Evolutionary conservation across 2,329 filamentous ascomycete genomes (phyloP), one percentile per base, ranked within the genome.

Genomic region (Diaporthe nobilis): DNA sequence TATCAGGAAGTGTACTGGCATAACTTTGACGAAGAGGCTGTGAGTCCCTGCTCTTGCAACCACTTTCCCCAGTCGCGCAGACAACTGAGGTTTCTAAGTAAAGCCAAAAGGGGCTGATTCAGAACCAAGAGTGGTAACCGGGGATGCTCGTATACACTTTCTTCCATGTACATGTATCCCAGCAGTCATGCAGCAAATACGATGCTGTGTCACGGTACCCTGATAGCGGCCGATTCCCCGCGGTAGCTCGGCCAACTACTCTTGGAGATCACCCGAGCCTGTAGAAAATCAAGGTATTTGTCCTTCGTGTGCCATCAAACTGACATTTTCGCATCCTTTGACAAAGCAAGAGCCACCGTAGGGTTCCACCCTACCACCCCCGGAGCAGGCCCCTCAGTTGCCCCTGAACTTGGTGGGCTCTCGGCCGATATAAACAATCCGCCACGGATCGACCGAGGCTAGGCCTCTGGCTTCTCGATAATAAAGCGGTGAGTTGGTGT

Each of bases 101-200:
- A 20, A 17, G 10, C n/a, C 28, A n/a, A 8, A 17, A 31, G 17
- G 31, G 17, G 55, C 34, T 25, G 31, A 13, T 15, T 37, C 58
- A 61, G 37, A 22, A 25, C 37, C 34, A 60, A 61, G 58, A 42
- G 22, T 12, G 28, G 34, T 4, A 12, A 12, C 28, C 20, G 13
- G 20, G 22, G 25, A 49, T 49, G n/a, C 28, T 51, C 61, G 28
- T 67, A 51, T 51, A 51, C 9, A 10, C 28, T 22, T 25, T 34
- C 28, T 37, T 67, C 4, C 28, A n/a, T n/a, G 28, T 34, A 44
- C 10, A 3, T 20, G 1, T 10, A 63, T 44, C 42, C 39, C 7
- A 61, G 34, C 34, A 60, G 9, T 49, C 10, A 49, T 49, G 61
- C 42, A 65, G n/a, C 22, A 42, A 42, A 65, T 49, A 65, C 61